A percentile compares a stretch with the other conserved stretches of the same genome.
Conservation (phyloP, 345 rosid genomes). For the Salix koriyanagi region DNA sequence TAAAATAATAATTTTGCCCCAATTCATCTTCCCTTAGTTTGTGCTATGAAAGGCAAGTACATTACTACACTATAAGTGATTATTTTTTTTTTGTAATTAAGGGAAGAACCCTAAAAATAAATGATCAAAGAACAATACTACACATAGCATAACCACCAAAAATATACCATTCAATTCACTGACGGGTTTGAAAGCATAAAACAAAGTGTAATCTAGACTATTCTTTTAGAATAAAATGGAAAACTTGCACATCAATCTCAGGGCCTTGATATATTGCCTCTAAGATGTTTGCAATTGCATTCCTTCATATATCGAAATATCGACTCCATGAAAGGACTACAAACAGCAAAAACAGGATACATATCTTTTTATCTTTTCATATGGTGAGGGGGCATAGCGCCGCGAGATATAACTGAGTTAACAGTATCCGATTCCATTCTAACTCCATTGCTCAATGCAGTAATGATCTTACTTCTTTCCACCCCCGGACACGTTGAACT, state of each 20-base stretch:
- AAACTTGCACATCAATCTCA: background rate
- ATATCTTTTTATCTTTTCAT: background rate
- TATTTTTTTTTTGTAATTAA: too few species aligned
- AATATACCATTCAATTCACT: background rate
- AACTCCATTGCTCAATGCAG: background rate
- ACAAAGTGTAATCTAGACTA: background rate
- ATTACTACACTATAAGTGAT: too few species aligned
- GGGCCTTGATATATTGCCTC: background rate
- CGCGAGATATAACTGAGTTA: background rate
- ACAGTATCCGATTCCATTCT: background rate
- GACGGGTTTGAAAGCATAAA: background rate
- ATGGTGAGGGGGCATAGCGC: background rate
- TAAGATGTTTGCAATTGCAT: background rate
- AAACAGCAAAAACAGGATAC: constrained; percentile 2
- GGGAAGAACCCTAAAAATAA: too few species aligned
- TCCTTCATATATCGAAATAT: background rate
- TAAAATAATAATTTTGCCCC: too few species aligned
- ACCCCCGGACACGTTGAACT: constrained; percentile 94
- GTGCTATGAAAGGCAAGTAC: too few species aligned
- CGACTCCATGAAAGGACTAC: background rate
- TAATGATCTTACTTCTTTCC: constrained; percentile 74
- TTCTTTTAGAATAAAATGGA: background rate
- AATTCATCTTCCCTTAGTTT: too few species aligned
- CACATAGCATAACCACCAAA: background rate
- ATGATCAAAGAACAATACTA: too few species aligned